Conservation (phyloP, 78 protist species). For the Dictyostelium capitatum region DNA sequence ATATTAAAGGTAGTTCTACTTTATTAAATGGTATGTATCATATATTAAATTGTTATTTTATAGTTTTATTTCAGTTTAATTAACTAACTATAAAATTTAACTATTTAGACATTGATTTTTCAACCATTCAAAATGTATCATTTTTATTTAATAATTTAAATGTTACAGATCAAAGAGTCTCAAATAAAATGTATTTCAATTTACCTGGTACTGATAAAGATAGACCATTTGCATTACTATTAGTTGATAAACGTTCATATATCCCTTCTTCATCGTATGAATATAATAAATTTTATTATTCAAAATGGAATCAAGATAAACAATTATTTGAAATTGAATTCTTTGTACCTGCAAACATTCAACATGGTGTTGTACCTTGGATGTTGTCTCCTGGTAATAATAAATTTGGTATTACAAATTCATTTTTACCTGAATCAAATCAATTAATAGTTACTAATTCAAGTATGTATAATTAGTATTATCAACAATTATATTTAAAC, state of each 20-base stretch:
- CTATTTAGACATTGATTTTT: neutral
- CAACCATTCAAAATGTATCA: neutral
- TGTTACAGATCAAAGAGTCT: neutral
- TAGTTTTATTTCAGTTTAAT: too few relatives aligned
- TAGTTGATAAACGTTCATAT: neutral
- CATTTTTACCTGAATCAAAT: neutral
- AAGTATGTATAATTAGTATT: neutral
- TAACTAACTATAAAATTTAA: too few relatives aligned
- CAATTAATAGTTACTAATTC: neutral
- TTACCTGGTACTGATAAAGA: neutral
- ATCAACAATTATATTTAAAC: too few relatives aligned
- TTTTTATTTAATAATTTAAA: neutral
- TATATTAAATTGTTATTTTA: too few relatives aligned
- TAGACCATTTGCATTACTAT: neutral
- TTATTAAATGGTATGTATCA: neutral
- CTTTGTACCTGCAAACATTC: neutral
- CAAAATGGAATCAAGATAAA: neutral
- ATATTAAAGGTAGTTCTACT: neutral
- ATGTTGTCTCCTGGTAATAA: neutral
- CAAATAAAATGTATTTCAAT: neutral
- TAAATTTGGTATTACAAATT: neutral
- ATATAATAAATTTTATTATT: neutral
- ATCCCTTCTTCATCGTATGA: neutral
- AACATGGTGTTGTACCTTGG: neutral
- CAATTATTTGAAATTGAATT: neutral